Percentiles rank a stretch among this genome's conserved stretches.
Evolutionary conservation across 768 basidiomycete species (phyloP).

Genomic region (Boletus vinaceobasis): DNA sequence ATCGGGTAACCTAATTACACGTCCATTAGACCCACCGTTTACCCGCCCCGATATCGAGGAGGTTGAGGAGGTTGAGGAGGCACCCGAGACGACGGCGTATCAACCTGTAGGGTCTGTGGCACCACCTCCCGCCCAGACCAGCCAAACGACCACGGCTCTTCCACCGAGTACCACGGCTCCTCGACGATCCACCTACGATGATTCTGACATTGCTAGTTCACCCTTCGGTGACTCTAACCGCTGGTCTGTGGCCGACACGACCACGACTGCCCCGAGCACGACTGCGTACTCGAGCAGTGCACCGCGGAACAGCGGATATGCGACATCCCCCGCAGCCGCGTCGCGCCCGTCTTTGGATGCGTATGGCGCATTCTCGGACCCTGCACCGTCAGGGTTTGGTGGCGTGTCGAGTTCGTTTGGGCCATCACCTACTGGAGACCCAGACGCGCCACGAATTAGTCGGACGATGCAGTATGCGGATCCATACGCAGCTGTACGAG

Average conservation of each 20-base stretch:
- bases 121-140: constrained; percentile 32
- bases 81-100: constrained; percentile 48
- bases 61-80: constrained; percentile 50
- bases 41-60: constrained; percentile 54
- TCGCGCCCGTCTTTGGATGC: constrained; percentile 76
- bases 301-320: constrained; percentile 25
- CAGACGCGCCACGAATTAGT: constrained; percentile 55
- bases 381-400: constrained; percentile 73
- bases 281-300: constrained; percentile 23
- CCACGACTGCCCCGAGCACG: constrained; percentile 25
- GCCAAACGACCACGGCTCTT: constrained; percentile 17
- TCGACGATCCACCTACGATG: constrained; percentile 26
- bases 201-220: constrained; percentile 25
- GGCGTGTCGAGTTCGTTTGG: constrained; percentile 34
- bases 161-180: constrained; percentile 9
- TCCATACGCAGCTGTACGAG: constrained; percentile 80
- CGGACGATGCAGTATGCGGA: constrained; percentile 94
- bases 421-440: constrained; percentile 32
- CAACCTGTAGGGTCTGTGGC: constrained; percentile 37
- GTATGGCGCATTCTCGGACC: constrained; percentile 89
- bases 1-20: constrained; percentile 48
- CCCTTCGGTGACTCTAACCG: constrained; percentile 56
- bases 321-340: constrained; percentile 30
- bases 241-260: constrained; percentile 36
- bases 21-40: constrained; percentile 75